A percentile compares a stretch with the other conserved stretches of the same genome.
Conservation (phyloP, 225 moss, liverwort and hornwort species). For the Bryum argenteum region DNA sequence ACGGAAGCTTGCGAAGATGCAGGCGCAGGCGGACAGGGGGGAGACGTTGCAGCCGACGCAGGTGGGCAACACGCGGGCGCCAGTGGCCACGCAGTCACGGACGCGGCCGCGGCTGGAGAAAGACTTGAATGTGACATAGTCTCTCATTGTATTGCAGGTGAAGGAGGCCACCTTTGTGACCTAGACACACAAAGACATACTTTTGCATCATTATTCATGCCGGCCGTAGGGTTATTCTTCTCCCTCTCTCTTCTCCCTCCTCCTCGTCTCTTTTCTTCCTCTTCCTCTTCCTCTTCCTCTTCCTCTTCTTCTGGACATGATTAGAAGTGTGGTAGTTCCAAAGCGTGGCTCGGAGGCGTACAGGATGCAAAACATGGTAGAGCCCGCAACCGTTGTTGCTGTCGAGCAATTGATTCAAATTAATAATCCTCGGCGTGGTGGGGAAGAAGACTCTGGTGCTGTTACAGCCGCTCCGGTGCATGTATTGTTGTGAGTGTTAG, state of each 20-base stretch:
- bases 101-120: slow-evolving; percentile 76
- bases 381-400: slow-evolving; percentile 24
- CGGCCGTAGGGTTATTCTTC: slow-evolving; percentile 6
- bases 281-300: too few species aligned
- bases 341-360: slow-evolving; percentile 26
- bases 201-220: slow-evolving; percentile 19
- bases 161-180: neutral
- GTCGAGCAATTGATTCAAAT: slow-evolving; percentile 40
- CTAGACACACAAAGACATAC: neutral
- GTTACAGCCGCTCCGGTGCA: slow-evolving; percentile 29
- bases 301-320: neutral
- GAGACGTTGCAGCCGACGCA: slow-evolving; percentile 62
- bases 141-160: neutral
- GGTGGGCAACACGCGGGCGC: slow-evolving; percentile 73
- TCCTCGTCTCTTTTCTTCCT: too few species aligned
- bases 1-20: slow-evolving; percentile 73
- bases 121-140: slow-evolving; percentile 48
- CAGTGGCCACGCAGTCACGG: slow-evolving; percentile 72
- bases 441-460: slow-evolving; percentile 23
- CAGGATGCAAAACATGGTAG: slow-evolving; percentile 17
- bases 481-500: slow-evolving; percentile 36
- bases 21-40: slow-evolving; percentile 61
- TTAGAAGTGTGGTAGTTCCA: slow-evolving; percentile 23
- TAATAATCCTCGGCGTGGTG: slow-evolving; percentile 40
- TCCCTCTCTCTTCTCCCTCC: neutral